Base-by-base conservation (phyloP, 1,284 basidiomycete genomes). In the Tetrapyrgos nigripes region DNA sequence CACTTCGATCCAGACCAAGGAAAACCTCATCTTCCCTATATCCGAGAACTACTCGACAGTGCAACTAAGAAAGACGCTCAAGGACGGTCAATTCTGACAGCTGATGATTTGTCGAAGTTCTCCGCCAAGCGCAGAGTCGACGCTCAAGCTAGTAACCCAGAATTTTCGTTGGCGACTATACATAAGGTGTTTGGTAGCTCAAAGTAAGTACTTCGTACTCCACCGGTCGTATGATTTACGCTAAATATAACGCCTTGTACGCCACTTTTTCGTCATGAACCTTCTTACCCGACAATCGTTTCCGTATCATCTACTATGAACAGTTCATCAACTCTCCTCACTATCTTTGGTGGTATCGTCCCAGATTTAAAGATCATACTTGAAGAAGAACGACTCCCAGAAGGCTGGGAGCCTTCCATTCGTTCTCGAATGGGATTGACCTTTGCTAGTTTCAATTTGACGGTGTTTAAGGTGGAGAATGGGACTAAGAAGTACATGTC, bases 341-440 rank as follows among this genome's bases (percentile, higher is more conserved):
- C 81, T 0, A 85, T 88, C 53, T 88, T 88, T 64, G 90, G 89
- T 3, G 89, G 89, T 0, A 75, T 76, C 24, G 67, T 86, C 4
- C 71, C 78, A 3, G 88, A 89, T 63, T 66, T 92, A 11, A 74
- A 82, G 37, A 63, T 78, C 0, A 65, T 89, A 29, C 72, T 92
- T 35, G 69, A 79, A 3, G 86, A 92, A 44, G 90, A 92, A 64
- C 81, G 87, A 10, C 66, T 92, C 14, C 87, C 87, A 0, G 79
- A 87, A 1, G 84, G 83, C 6, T 92, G 89, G 88, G 87, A 91
- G 69, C 78, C 89, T 0, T 76, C 80, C 17, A 67, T 84, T n/a
- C 76, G 78, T 43, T 71, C 80, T 43, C 81, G 75, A 0, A 74
- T 78, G 52, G 89, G 90, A 1, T 70, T 92, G 40, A 91, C 90